phyloP scores from a whole-genome alignment of 495 filamentous ascomycete genomes.

The Lasiosphaeris hirsuta region DNA sequence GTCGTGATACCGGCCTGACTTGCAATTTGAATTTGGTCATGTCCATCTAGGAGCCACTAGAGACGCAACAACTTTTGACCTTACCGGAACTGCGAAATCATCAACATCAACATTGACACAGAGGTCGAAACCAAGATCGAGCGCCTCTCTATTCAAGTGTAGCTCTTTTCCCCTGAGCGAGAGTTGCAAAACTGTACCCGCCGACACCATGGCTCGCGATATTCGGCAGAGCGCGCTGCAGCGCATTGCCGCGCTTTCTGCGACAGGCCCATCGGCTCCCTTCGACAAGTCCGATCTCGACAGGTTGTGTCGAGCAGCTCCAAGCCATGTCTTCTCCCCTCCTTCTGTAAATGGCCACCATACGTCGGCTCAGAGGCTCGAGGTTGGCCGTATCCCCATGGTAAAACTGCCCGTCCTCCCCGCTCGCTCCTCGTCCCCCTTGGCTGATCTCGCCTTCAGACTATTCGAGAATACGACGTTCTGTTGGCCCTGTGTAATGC shows the following conservation, averaged over 20 bases:
- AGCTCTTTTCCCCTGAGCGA: no score
- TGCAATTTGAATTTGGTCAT: no score
- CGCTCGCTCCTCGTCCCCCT: constrained; percentile 5
- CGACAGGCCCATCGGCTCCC: constrained; percentile 46
- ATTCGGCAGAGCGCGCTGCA: constrained; percentile 64
- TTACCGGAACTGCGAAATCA: no score
- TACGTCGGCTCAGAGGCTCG: constrained; percentile 16
- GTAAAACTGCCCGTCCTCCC: constrained; percentile 28
- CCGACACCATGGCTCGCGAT: constrained; percentile 41
- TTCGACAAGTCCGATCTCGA: constrained; percentile 63
- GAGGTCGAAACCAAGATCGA: not conserved
- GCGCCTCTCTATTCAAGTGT: not conserved
- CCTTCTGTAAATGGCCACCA: constrained; percentile 35
- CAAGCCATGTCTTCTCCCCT: constrained; percentile 31
- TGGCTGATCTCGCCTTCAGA: constrained; percentile 32
- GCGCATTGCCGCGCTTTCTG: constrained; percentile 65
- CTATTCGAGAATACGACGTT: constrained; percentile 80
- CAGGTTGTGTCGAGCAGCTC: constrained; percentile 56
- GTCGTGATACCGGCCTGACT: no score
- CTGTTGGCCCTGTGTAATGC: constrained; percentile 86
- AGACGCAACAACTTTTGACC: no score
- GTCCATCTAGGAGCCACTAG: no score
- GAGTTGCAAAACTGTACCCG: no score
- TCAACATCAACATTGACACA: not conserved
- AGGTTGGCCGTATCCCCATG: constrained; percentile 49